A percentile compares a stretch with the other conserved stretches of the same genome.
These are phyloP conservation scores for rapeseed (Brassica napus) DNA, from an alignment of 345 rosid genomes.

Conservation along the genomic window Da-Ae NC_063443.1:360501-361000, in stretches of 20 bases:
- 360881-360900: conserved; percentile 97
- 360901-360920: conserved; percentile 98
- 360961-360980: conserved; percentile 53
- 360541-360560: conserved; percentile 94
- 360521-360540: conserved; percentile 84
- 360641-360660: conserved; percentile 2
- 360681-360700: conserved; percentile 93
- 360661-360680: conserved; percentile 84
- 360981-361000: conserved; percentile 15
- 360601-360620: background rate
- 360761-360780: conserved; percentile 51
- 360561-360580: conserved; percentile 49
- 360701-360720: conserved; percentile 91
- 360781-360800: background rate
- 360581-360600: background rate
- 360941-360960: conserved; percentile 94
- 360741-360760: conserved; percentile 92
- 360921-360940: conserved; percentile 99
- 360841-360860: conserved; percentile 43
- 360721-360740: conserved; percentile 79
- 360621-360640: background rate
- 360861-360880: conserved; percentile 99
- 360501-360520: conserved; percentile 74
- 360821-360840: conserved; percentile 9
- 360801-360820: conserved; percentile 26